Base-by-base conservation (phyloP, 768 basidiomycete species). In the Panaeolus cyanescens region DNA sequence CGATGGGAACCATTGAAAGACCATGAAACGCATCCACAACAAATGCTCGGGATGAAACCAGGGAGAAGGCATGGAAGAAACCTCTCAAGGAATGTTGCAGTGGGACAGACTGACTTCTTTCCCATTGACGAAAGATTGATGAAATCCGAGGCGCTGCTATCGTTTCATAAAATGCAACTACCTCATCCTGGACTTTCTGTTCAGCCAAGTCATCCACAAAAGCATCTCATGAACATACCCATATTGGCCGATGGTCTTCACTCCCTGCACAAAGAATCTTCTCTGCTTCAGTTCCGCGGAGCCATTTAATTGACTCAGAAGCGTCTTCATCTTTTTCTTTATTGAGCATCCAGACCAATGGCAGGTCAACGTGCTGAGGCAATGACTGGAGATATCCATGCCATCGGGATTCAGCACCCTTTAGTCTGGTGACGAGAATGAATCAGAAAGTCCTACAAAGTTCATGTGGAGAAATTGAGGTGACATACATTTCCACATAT, bases 31-130 rank as follows among this genome's bases (percentile, higher is more conserved):
- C 81, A 72, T 96, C 94, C 62, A 94, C 85, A 61, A 92, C 77
- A 74, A 96, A 96, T 3, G 92, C 89, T 36, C 94, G 82, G 4
- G 92, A 90, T 3, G 88, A 90, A 55, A 96, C 91, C 32, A 95
- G 81, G 1, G 78, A 76, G 68, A 79, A 84, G 9, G 88, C 85
- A 55, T 80, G 76, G 56, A 78, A 72, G 69, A 89, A 89, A 0
- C 78, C 81, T 40, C 63, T 59, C 59, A 81, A 54, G 4, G 70
- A 72, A 32, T 76, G 73, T 34, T 55, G 32, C 53, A 32, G 37
- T 53, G 59, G 37, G 6, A 54, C 55, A 31, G 34, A 37, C 56
- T 37, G 57, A 33, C 33, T 59, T 59, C 34, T 53, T 60, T 60
- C 59, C 67, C 66, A 31, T 4, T 13, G 45, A 58, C 58, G 32